Percentiles rank a stretch among this genome's conserved stretches.
Evolutionary conservation across 192 early-diverging fungal genomes (phyloP).

Genomic region (Coemansia sp.): DNA sequence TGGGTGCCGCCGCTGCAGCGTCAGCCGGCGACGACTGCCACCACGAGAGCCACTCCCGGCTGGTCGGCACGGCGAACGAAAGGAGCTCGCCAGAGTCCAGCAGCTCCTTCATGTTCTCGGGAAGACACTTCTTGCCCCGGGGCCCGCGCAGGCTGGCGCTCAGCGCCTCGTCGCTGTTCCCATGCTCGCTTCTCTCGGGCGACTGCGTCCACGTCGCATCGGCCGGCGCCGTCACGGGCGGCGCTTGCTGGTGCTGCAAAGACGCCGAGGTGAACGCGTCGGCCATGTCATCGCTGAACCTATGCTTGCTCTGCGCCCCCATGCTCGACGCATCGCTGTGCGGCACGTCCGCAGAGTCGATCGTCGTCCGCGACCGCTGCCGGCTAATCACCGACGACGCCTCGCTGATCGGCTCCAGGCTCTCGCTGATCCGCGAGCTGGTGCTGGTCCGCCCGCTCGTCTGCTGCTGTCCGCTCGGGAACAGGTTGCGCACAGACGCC

Average conservation of each 20-base stretch:
- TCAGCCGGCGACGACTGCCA: constrained; percentile 16
- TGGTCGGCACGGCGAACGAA: constrained; percentile 60
- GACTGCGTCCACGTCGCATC: constrained; percentile 8
- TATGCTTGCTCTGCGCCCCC: no score
- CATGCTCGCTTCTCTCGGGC: no score
- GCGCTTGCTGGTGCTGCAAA: constrained; percentile 1
- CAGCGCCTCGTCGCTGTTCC: constrained; percentile 9
- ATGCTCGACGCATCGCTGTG: constrained; percentile 2
- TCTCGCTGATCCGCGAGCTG: constrained; percentile 37
- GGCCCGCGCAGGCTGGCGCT: constrained; percentile 40
- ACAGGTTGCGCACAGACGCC: constrained; percentile 37
- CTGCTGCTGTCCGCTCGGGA: constrained; percentile 5
- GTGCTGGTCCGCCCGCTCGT: constrained; percentile 14
- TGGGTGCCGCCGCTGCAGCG: neutral
- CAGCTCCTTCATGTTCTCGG: constrained; percentile 50
- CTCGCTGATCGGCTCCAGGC: constrained; percentile 45
- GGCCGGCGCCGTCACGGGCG: constrained; percentile 28
- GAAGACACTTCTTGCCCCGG: constrained; percentile 45
- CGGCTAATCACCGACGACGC: constrained; percentile 26
- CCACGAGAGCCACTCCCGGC: constrained; percentile 47
- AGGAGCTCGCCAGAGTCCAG: constrained; percentile 51
- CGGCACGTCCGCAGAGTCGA: constrained; percentile 18
- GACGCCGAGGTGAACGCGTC: constrained; percentile 6
- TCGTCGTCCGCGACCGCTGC: constrained; percentile 32
- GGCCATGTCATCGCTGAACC: no score